phyloP scores from a whole-genome alignment of 192 early-diverging fungal species.

The Geranomyces michiganensis region DNA sequence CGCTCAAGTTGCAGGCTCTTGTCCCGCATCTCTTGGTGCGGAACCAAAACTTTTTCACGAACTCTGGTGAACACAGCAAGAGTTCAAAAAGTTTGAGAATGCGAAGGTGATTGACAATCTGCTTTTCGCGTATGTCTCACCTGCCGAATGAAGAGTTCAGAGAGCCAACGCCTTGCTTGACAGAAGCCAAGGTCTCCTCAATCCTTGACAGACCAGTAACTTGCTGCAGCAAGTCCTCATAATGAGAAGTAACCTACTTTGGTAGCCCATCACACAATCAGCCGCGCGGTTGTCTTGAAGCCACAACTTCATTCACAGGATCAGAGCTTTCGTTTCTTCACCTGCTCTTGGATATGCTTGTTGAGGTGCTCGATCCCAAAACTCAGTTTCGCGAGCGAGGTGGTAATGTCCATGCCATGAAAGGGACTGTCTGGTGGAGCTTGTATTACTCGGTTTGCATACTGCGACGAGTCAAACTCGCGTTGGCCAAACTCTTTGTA shows the following conservation, averaged over 20 bases:
- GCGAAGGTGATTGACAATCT: too few relatives aligned
- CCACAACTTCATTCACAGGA: too few relatives aligned
- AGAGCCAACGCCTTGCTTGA: slow-evolving; percentile 54
- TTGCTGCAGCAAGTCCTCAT: slow-evolving; percentile 70
- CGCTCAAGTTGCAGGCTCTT: slow-evolving; percentile 66
- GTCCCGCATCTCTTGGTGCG: slow-evolving; percentile 63
- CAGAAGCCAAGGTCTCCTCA: slow-evolving; percentile 53
- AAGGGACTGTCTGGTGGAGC: slow-evolving; percentile 50
- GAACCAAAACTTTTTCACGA: slow-evolving; percentile 58
- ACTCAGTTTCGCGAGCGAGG: slow-evolving; percentile 65
- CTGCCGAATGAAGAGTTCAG: slow-evolving; percentile 63
- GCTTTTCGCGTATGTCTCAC: slow-evolving; percentile 41
- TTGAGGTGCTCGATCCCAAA: slow-evolving; percentile 76
- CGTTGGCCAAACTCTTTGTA: slow-evolving; percentile 62
- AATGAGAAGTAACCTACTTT: slow-evolving; percentile 65
- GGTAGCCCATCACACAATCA: too few relatives aligned
- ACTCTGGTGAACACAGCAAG: slow-evolving; percentile 42
- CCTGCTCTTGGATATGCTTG: slow-evolving; percentile 75
- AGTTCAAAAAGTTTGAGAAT: too few relatives aligned
- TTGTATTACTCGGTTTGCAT: slow-evolving; percentile 70
- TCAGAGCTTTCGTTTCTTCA: slow-evolving; percentile 20
- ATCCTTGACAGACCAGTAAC: slow-evolving; percentile 67
- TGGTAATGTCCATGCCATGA: slow-evolving; percentile 63
- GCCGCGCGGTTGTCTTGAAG: too few relatives aligned
- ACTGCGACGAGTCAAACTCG: slow-evolving; percentile 70